Evolutionary conservation across 2,329 filamentous ascomycete species (phyloP), one percentile per base, ranked within the genome.

Genomic region (Aspergillus neoniger): DNA sequence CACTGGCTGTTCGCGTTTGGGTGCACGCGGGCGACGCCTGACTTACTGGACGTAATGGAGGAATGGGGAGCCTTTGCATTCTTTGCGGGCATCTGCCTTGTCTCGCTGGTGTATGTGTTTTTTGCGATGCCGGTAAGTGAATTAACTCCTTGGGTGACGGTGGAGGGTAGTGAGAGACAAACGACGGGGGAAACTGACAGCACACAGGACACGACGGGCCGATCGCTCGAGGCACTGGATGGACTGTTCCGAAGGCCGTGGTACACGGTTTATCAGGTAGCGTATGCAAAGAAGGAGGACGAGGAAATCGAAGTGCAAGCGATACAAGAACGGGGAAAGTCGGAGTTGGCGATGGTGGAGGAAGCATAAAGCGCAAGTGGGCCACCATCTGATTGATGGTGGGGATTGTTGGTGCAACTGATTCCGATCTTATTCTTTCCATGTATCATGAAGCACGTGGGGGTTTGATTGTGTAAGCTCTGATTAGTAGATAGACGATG

Each of bases 1-100:
- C 78, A 80, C 66, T 80, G 78, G 80, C 69, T 79, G 0, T 81
- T 81, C 63, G 75, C 74, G 62, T 81, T 74, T 54, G 79, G 63
- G 9, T 67, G 62, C 39, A 65, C 63, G 7, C 61, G 62, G 6
- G 67, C 66, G 17, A 68, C 68, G 61, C 65, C 67, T 2, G 67
- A 66, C 48, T 48, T 69, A 38, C 60, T 70, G 21, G 63, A 65
- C 10, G 66, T 65, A 1, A 69, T 58, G 2, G 50, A 69, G 3
- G 60, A 64, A 32, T 69, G 66, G 67, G 67, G 67, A 2, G 65
- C 67, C 0, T 69, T 69, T 61, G 50, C 63, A 3, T 69, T 69
- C 30, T 69, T 69, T 17, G 57, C 55, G 1, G 59, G 57, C 28
- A 67, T 69, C 14, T 67, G 67, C 23, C 36, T 67, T 36, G 49